phyloP scores from a whole-genome alignment of 352 stramenopile genomes.

The Phytophthora pinifolia region DNA sequence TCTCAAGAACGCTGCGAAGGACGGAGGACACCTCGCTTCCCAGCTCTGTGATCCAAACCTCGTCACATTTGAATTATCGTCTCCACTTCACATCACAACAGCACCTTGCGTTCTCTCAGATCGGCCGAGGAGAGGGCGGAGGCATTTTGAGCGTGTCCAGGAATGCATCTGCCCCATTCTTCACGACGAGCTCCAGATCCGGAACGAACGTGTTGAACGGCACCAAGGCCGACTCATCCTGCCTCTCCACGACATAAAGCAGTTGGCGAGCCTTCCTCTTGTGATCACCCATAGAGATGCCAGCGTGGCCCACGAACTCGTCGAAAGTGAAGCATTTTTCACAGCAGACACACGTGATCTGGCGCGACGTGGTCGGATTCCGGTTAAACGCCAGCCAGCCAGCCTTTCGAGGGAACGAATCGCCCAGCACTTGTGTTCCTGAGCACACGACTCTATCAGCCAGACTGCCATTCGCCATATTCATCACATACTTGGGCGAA shows the following conservation, averaged over 20 bases:
- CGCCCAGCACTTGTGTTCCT: conserved; percentile 17
- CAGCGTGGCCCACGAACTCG: conserved; percentile 27
- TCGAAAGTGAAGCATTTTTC: conserved; percentile 17
- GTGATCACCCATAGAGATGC: conserved; percentile 18
- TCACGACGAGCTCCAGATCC: conserved; percentile 11
- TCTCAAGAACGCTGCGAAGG: too few relatives aligned
- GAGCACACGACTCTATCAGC: conserved; percentile 24
- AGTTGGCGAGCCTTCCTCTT: conserved; percentile 18
- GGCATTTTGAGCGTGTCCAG: neutral
- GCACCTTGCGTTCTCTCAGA: too few relatives aligned
- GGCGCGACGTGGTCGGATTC: neutral
- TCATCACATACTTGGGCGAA: conserved; percentile 34
- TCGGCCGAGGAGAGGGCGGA: neutral
- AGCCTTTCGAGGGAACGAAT: conserved; percentile 32
- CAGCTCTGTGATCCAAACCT: too few relatives aligned
- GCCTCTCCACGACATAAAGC: conserved; percentile 28
- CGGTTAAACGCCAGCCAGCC: conserved; percentile 30
- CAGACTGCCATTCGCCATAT: conserved; percentile 33
- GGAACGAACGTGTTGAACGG: conserved; percentile 20
- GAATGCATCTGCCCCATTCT: conserved; percentile 5
- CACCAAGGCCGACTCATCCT: conserved; percentile 24
- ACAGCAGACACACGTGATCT: conserved; percentile 27
- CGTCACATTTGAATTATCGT: too few relatives aligned
- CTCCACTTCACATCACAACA: too few relatives aligned
- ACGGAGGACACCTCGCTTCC: too few relatives aligned